Base-by-base conservation (phyloP, 2,329 filamentous ascomycete genomes). In the Xylariaceae sp. region DNA sequence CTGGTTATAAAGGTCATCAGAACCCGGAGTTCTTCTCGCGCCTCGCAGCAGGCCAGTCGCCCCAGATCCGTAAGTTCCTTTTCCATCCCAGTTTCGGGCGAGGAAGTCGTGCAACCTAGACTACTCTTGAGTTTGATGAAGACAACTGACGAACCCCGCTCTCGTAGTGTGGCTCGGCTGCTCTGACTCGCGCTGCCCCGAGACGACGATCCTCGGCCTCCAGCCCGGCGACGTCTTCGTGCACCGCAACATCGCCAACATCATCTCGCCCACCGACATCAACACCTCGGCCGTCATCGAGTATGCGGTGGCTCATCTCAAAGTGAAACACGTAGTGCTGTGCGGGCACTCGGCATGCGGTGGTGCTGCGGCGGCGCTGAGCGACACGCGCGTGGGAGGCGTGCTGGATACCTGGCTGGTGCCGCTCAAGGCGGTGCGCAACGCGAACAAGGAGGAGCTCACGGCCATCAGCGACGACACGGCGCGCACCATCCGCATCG, bases 161-260 rank as follows among this genome's bases (percentile, higher is more conserved):
- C 23, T n/a, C 21, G 31, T 40, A 76, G 73, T 94, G 42, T 94
- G 87, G 87, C 76, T 94, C 50, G 88, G 88, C 43, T 94, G 88
- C 67, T 85, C 85, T 54, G 88, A 94, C 68, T 87, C 82, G 27
- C 84, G 88, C 48, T 82, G 86, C 51, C 87, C 88, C 2, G 88
- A 92, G 64, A 90, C 85, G 4, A 88, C 81, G 34, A 74, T 94
- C 55, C 74, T 89, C 18, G 81, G 83, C 55, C 73, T 88, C 42
- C 74, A 86, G 55, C 85, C 87, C 3, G 87, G 88, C 43, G 86
- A 94, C 54, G 81, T 94, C 51, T 94, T 94, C 61, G 83, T 88
- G 36, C 87, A 94, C 70, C 84, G 88, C 59, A 94, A 94, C 69
- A 89, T 94, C 60, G 87, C 85, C 63, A 94, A 94, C 68, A 78